phyloP scores from a whole-genome alignment of 192 early-diverging fungal genomes.

The Chytriomyces hyalinus region DNA sequence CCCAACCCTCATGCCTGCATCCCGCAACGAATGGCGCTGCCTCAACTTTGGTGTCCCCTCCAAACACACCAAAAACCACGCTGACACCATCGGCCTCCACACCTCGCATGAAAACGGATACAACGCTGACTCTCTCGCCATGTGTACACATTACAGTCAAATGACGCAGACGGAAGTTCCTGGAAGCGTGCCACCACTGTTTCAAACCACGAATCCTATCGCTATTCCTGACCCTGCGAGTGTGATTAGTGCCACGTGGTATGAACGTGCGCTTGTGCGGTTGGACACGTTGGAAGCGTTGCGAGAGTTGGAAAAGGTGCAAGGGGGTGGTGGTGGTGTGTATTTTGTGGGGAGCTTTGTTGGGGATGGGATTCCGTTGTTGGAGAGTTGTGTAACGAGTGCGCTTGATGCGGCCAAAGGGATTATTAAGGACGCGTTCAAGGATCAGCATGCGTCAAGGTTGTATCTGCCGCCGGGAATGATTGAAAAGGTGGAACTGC shows the following conservation, averaged over 20 bases:
- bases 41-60: conserved; percentile 50
- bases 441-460: background rate
- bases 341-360: conserved; percentile 61
- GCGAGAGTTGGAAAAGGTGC: conserved; percentile 22
- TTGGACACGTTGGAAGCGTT: background rate
- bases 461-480: conserved; percentile 27
- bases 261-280: conserved; percentile 43
- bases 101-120: conserved; percentile 28
- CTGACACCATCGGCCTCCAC: background rate
- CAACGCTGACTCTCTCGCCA: conserved; percentile 32
- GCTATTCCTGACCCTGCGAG: conserved; percentile 37
- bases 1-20: conserved; percentile 46
- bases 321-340: conserved; percentile 42
- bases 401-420: conserved; percentile 40
- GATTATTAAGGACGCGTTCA: conserved; percentile 30
- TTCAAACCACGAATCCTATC: conserved; percentile 59
- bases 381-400: conserved; percentile 62
- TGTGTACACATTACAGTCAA: conserved; percentile 51
- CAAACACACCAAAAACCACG: conserved; percentile 3
- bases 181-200: conserved; percentile 27
- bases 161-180: conserved; percentile 38
- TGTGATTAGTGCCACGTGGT: conserved; percentile 46
- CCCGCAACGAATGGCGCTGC: conserved; percentile 49
- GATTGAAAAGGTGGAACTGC: conserved; percentile 9
- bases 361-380: conserved; percentile 54